Base-by-base conservation (phyloP, 768 basidiomycete genomes). In the Amanita polypyramis region DNA sequence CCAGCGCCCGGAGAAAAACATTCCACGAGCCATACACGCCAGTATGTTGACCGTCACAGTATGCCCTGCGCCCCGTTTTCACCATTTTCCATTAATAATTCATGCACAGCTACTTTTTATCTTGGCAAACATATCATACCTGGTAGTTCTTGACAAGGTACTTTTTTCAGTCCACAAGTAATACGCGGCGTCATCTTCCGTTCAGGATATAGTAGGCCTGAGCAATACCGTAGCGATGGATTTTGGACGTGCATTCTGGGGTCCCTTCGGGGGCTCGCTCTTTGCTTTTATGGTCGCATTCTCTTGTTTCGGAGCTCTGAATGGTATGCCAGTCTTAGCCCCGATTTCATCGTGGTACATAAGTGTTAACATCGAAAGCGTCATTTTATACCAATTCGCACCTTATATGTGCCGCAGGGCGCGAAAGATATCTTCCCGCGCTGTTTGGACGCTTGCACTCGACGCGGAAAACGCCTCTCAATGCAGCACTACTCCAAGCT, bases 291-390 rank as follows among this genome's bases (percentile, higher is more conserved):
- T 92, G 75, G 95, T 99, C 11, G 89, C 92, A 1, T 74, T 97
- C 50, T 96, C 93, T 2, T 96, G 92, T 61, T 91, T 99, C 54
- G 95, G 95, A 14, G 92, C 96, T 1, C 65, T 99, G 45, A 95
- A 96, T 60, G 87, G 92, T 79, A 56, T 36, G 53, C 59, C 58
- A 47, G 39, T 36, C 21, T 27, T 27, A 27, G 25, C 12, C 6
- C 25, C 14, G 34, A 38, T 6, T 37, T 35, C 11, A 20, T 34
- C 10, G 27, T 30, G 12, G 37, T 38, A 37, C 50, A 35, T 29
- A 47, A 45, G 51, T 50, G 53, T 43, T 43, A 32, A 54, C 51
- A 34, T 19, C 52, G 47, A 42, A 52, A 86, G 82, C 80, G 7
- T 73, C 78, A 0, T 80, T 81, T 50, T 85, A 82, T 58, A 86